Evolutionary conservation across 2,329 filamentous ascomycete species (phyloP).

Genomic region (Ploettnerulaceae sp.): DNA sequence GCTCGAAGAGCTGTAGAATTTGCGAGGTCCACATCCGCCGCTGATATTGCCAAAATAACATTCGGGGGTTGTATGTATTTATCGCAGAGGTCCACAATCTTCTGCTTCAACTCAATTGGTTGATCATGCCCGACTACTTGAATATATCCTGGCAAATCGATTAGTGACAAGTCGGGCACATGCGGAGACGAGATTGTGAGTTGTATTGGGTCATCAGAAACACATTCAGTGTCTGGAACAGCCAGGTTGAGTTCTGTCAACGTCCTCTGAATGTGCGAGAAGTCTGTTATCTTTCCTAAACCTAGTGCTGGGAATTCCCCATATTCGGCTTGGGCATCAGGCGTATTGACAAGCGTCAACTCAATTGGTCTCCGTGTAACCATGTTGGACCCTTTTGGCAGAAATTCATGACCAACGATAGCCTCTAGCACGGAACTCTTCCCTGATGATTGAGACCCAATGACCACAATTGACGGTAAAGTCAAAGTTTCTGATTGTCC

Average conservation of each 20-base stretch:
- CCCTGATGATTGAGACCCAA: conserved; percentile 95
- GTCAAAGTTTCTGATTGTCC: conserved; percentile 87
- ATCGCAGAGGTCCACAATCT: conserved; percentile 92
- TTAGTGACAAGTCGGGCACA: conserved; percentile 90
- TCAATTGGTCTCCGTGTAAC: conserved; percentile 94
- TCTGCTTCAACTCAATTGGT: conserved; percentile 85
- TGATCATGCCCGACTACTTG: conserved; percentile 92
- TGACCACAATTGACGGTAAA: conserved; percentile 96
- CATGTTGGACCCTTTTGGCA: conserved; percentile 99
- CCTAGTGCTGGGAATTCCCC: conserved; percentile 94
- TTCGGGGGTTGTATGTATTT: conserved; percentile 97
- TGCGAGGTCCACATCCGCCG: conserved; percentile 92
- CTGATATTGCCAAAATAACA: conserved; percentile 93
- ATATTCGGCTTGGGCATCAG: conserved; percentile 80
- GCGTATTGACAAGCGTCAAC: conserved; percentile 91
- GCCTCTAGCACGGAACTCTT: conserved; percentile 97
- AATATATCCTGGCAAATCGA: conserved; percentile 95
- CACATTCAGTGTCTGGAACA: conserved; percentile 84
- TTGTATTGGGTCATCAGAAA: conserved; percentile 94
- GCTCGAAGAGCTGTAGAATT: conserved; percentile 92
- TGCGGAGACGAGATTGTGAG: conserved; percentile 92
- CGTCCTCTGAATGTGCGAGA: conserved; percentile 85
- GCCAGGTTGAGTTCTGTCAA: conserved; percentile 92
- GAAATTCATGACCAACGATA: conserved; percentile 94
- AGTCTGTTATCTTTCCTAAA: conserved; percentile 85